Percentiles rank a stretch among this genome's conserved stretches.
Conservation (phyloP, 306 rosid species). For the Oemleria cerasiformis region DNA sequence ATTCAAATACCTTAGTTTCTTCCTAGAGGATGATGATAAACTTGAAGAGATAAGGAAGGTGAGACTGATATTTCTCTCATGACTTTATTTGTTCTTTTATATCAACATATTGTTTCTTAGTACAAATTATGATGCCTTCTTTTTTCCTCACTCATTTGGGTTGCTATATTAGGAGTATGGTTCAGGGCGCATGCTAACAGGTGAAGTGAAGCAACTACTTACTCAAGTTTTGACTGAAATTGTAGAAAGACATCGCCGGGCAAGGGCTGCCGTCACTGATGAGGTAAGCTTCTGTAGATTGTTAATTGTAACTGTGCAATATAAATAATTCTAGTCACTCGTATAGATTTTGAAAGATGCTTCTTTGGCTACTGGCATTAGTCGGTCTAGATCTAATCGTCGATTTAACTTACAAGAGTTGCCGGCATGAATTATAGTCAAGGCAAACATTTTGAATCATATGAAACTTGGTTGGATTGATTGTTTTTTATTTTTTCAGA, state of each 20-base stretch:
- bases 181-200: constrained; percentile 83
- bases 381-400: too few relatives aligned
- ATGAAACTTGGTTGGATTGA: not conserved
- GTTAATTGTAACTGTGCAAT: not conserved
- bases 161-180: constrained; percentile 65
- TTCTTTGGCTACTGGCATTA: not conserved
- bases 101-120: not conserved
- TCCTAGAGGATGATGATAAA: constrained; percentile 79
- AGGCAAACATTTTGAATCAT: not conserved
- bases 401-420: too few relatives aligned
- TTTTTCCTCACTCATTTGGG: constrained; percentile 9
- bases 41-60: constrained; percentile 73
- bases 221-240: constrained; percentile 63
- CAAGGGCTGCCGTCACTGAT: constrained; percentile 65
- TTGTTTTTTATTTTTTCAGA: constrained; percentile 4
- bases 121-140: not conserved
- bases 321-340: not conserved
- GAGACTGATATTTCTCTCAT: constrained; percentile 13
- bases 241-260: constrained; percentile 77
- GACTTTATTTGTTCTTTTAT: not conserved
- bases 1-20: constrained; percentile 68
- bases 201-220: constrained; percentile 81
- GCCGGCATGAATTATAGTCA: too few relatives aligned
- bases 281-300: not conserved
- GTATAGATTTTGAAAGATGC: not conserved